Percentiles rank a stretch among this genome's conserved stretches.
These are phyloP conservation scores for Ampelomyces quisqualis DNA, from an alignment of 2,329 filamentous ascomycete genomes.

Conservation along the genomic window DNA sequence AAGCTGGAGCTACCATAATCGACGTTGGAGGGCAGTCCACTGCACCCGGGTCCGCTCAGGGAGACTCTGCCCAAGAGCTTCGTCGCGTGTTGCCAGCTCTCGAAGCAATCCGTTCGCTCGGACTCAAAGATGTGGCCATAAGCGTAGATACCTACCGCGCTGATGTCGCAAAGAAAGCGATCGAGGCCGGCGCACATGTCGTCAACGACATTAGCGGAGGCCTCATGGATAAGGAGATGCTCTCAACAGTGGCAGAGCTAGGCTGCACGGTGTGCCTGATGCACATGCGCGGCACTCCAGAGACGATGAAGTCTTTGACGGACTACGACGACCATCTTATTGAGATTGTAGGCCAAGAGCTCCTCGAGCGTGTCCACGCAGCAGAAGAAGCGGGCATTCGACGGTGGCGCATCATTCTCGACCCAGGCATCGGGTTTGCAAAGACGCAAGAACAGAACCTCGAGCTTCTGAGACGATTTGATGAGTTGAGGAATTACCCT, in stretches of 20 bases:
- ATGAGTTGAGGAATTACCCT: conserved; percentile 52
- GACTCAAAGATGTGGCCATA: conserved; percentile 65
- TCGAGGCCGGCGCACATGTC: conserved; percentile 80
- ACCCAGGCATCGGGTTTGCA: conserved; percentile 92
- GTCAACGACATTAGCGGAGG: conserved; percentile 95
- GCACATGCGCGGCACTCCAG: conserved; percentile 89
- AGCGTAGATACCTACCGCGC: conserved; percentile 94
- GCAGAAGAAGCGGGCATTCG: conserved; percentile 82
- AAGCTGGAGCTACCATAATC: conserved; percentile 75
- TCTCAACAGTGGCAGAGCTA: conserved; percentile 73
- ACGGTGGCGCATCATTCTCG: conserved; percentile 91
- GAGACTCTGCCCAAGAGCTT: conserved; percentile 72
- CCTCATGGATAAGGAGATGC: conserved; percentile 74
- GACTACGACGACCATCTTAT: conserved; percentile 69
- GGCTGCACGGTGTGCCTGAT: conserved; percentile 81
- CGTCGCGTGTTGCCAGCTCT: conserved; percentile 79
- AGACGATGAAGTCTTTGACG: conserved; percentile 70
- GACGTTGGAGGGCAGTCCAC: conserved; percentile 95
- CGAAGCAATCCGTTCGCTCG: conserved; percentile 66
- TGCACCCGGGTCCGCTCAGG: conserved; percentile 69
- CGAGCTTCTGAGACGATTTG: conserved; percentile 69
- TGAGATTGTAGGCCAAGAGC: conserved; percentile 64
- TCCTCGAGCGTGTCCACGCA: conserved; percentile 67
- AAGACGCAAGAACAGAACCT: conserved; percentile 82
- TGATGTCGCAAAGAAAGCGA: conserved; percentile 72